These are phyloP conservation scores for Rhodamnia rubescens DNA, from an alignment of 345 rosid genomes.

Conservation along the genomic window DNA sequence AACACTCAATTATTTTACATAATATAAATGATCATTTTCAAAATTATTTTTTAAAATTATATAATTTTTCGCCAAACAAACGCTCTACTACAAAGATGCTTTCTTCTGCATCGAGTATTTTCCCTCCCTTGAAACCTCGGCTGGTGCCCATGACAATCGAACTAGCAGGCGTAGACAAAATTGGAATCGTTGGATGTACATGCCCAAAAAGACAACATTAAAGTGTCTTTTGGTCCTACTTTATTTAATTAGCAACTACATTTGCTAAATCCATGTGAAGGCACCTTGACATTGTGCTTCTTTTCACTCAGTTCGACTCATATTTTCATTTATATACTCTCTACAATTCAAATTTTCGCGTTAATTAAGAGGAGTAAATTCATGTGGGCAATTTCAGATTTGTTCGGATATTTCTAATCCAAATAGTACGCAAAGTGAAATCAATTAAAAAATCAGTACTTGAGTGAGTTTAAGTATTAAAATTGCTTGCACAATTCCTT, in stretches of 20 bases:
- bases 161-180: neutral
- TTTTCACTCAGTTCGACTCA: neutral
- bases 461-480: neutral
- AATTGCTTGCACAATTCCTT: neutral
- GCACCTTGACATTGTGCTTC: neutral
- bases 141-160: neutral
- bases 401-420: neutral
- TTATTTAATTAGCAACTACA: neutral
- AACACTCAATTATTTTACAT: neutral
- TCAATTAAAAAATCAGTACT: no score
- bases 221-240: neutral
- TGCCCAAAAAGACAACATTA: neutral
- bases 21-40: neutral
- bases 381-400: neutral
- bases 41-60: accelerated
- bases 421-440: neutral
- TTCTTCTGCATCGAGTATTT: neutral
- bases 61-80: accelerated
- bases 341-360: neutral
- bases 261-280: neutral
- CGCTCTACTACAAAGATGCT: neutral
- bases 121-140: neutral
- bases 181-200: neutral
- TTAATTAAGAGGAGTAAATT: neutral
- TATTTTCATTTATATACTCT: neutral